Conservation (phyloP, 768 basidiomycete species). For the Serendipita vermifera region DNA sequence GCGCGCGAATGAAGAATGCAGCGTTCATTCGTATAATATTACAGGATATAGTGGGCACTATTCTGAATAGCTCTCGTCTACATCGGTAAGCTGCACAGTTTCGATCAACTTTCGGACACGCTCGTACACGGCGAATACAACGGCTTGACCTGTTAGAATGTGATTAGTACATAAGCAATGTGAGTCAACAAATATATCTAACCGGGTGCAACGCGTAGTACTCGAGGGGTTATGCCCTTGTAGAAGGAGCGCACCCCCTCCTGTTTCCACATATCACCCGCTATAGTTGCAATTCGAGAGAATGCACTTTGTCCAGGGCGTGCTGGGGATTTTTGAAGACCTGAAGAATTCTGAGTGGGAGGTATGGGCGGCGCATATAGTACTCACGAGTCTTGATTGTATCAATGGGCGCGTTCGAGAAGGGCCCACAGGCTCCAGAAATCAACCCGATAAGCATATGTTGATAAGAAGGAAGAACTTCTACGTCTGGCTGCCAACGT, state of each 20-base stretch:
- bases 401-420: slow-evolving; percentile 93
- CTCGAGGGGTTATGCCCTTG: slow-evolving; percentile 95
- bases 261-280: slow-evolving; percentile 81
- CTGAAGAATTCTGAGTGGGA: slow-evolving; percentile 25
- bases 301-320: slow-evolving; percentile 62
- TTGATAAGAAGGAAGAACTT: slow-evolving; percentile 83
- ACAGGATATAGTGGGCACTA: slow-evolving; percentile 19
- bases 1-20: background rate
- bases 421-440: slow-evolving; percentile 96
- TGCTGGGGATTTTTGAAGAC: slow-evolving; percentile 74
- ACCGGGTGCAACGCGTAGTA: slow-evolving; percentile 91
- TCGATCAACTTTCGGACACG: slow-evolving; percentile 67
- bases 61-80: slow-evolving; percentile 57
- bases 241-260: slow-evolving; percentile 90
- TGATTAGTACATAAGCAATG: background rate
- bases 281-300: slow-evolving; percentile 65
- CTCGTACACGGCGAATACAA: slow-evolving; percentile 97
- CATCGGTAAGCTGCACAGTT: slow-evolving; percentile 39
- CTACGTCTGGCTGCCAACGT: slow-evolving; percentile 59
- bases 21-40: background rate
- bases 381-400: slow-evolving; percentile 85
- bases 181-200: slow-evolving; percentile 16
- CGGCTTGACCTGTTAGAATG: slow-evolving; percentile 47
- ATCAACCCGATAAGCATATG: slow-evolving; percentile 91
- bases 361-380: slow-evolving; percentile 7